A percentile compares a stretch with the other conserved stretches of the same genome.
phyloP scores from a whole-genome alignment of 2,329 filamentous ascomycete species.

The Paracoccidioides lutzii region DNA sequence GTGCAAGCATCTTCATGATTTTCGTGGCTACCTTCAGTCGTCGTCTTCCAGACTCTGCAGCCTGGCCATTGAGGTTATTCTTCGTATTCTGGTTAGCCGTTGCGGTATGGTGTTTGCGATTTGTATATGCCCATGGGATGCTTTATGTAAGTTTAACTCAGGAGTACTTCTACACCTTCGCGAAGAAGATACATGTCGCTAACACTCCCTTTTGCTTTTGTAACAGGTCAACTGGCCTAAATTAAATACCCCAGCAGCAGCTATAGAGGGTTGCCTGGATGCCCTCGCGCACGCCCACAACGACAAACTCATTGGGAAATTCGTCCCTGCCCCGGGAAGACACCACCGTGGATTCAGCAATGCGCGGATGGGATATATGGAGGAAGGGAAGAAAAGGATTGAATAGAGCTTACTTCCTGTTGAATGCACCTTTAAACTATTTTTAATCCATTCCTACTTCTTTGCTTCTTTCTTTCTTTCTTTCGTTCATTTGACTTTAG shows the following conservation, averaged over 20 bases:
- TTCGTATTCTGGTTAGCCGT: slow-evolving; percentile 64
- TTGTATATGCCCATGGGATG: slow-evolving; percentile 74
- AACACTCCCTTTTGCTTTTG: neutral
- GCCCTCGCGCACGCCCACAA: slow-evolving; percentile 71
- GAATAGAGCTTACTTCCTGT: slow-evolving; percentile 37
- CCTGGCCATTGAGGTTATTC: slow-evolving; percentile 73
- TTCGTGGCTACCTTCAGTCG: slow-evolving; percentile 61
- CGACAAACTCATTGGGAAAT: slow-evolving; percentile 64
- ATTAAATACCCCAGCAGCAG: slow-evolving; percentile 76
- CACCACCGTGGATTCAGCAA: slow-evolving; percentile 79
- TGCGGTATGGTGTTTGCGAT: slow-evolving; percentile 58
- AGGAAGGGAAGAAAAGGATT: slow-evolving; percentile 97
- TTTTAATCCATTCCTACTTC: neutral
- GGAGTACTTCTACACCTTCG: neutral
- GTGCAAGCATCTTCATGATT: slow-evolving; percentile 74
- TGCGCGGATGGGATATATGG: slow-evolving; percentile 67
- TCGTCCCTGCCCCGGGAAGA: slow-evolving; percentile 43
- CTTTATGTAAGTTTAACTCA: slow-evolving; percentile 62
- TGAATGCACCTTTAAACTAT: neutral
- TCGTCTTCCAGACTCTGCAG: slow-evolving; percentile 55
- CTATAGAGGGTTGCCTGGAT: slow-evolving; percentile 77
- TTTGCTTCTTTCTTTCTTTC: no score
- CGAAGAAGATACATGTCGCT: slow-evolving; percentile 6
- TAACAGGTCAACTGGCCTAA: slow-evolving; percentile 93
- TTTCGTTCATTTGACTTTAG: no score